Evolutionary conservation across 306 rosid genomes (phyloP).

Genomic region (Vicia sativa): DNA sequence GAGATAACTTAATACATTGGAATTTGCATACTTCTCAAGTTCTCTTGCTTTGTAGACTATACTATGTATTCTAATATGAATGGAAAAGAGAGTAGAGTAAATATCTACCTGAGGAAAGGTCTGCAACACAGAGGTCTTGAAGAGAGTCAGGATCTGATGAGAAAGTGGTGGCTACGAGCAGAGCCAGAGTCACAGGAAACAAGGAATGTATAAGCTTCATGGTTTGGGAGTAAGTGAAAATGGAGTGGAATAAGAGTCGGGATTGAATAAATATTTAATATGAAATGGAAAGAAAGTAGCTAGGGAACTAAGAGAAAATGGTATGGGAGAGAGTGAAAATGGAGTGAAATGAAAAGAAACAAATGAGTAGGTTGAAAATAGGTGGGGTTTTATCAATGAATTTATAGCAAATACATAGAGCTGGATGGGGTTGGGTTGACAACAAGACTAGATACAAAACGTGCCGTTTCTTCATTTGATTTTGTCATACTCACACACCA

Average conservation of each 20-base stretch:
- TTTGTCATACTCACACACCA: conserved; percentile 5
- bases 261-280: not conserved
- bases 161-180: conserved; percentile 38
- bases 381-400: conserved; percentile 21
- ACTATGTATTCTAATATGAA: not conserved
- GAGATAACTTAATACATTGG: conserved; percentile 6
- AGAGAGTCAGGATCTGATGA: conserved; percentile 74
- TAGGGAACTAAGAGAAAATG: conserved; percentile 10
- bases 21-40: not conserved
- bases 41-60: not conserved
- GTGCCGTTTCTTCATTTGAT: not conserved
- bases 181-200: conserved; percentile 43
- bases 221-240: conserved; percentile 7
- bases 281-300: not conserved
- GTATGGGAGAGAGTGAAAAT: not conserved
- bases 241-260: not conserved
- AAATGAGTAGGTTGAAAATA: not conserved
- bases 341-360: not conserved
- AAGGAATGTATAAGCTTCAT: conserved; percentile 43
- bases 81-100: not conserved
- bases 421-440: not conserved
- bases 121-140: conserved; percentile 85
- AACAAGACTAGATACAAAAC: conserved; percentile 1
- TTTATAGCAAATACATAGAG: conserved; percentile 29
- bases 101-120: conserved; percentile 64